Evolutionary conservation across 2,329 filamentous ascomycete genomes (phyloP).

Genomic region (Aspergillus costaricaensis): DNA sequence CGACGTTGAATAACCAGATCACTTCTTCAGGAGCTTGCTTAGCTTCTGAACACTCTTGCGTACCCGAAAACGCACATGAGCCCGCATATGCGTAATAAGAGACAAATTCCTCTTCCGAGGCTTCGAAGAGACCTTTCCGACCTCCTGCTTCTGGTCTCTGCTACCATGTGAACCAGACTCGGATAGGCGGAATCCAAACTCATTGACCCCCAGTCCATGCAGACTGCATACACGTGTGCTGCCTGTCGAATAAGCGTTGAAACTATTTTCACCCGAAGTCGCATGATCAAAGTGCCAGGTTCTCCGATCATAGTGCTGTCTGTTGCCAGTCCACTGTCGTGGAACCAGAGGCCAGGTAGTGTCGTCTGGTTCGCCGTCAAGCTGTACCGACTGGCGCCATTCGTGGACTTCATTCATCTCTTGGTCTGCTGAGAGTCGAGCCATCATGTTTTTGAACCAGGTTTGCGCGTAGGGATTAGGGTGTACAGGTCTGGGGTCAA

Average conservation of each 20-base stretch:
- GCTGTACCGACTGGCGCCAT: background rate
- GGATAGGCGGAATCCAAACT: background rate
- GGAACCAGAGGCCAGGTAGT: constrained; percentile 1
- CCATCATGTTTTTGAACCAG: constrained; percentile 21
- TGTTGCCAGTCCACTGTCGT: background rate
- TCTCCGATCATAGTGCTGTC: background rate
- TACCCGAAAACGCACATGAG: constrained; percentile 17
- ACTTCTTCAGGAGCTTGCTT: constrained; percentile 24
- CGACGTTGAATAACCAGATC: background rate
- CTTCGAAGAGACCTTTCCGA: background rate
- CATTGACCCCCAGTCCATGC: background rate
- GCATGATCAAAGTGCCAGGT: background rate
- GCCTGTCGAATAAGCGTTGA: background rate
- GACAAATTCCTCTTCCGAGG: constrained; percentile 17
- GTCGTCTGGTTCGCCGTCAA: background rate
- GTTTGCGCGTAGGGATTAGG: constrained; percentile 10
- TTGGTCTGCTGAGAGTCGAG: constrained; percentile 8
- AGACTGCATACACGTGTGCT: constrained; percentile 7
- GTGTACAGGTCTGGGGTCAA: background rate
- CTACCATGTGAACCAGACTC: background rate
- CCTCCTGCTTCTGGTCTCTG: background rate
- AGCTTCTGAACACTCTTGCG: constrained; percentile 21
- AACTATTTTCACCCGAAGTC: background rate
- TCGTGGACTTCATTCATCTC: constrained; percentile 3
- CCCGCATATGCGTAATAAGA: constrained; percentile 19